Percentiles rank a stretch among this genome's conserved stretches.
Conservation (phyloP, 1,284 basidiomycete genomes). For the Fistulina hepatica region DNA sequence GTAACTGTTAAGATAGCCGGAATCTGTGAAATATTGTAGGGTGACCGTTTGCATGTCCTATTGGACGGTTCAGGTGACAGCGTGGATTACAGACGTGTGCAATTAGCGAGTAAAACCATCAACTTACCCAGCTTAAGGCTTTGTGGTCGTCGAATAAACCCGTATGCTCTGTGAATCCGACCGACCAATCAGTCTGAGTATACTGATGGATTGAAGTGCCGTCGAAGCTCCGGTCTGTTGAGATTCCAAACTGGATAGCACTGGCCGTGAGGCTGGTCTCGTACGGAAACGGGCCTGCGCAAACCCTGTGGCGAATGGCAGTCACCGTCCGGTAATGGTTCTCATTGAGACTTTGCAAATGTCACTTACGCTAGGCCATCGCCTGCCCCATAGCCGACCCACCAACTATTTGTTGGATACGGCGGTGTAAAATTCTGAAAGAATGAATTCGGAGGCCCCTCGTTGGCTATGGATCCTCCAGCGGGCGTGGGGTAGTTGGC, state of each 20-base stretch:
- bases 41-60: conserved; percentile 26
- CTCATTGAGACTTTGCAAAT: background rate
- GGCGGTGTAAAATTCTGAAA: conserved; percentile 25
- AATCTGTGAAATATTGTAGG: conserved; percentile 23
- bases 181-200: conserved; percentile 24
- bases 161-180: conserved; percentile 23
- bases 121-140: conserved; percentile 19
- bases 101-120: conserved; percentile 1
- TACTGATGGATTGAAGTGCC: conserved; percentile 24
- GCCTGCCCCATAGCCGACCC: conserved; percentile 24
- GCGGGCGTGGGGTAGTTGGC: conserved; percentile 21
- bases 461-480: conserved; percentile 21
- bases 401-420: conserved; percentile 27
- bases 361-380: conserved; percentile 19
- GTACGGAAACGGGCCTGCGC: conserved; percentile 25
- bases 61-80: background rate
- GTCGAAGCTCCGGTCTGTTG: conserved; percentile 22
- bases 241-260: conserved; percentile 23
- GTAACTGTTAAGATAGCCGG: conserved; percentile 22
- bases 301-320: conserved; percentile 14
- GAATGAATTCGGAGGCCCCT: conserved; percentile 25
- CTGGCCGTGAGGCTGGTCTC: conserved; percentile 19
- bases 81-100: background rate
- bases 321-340: background rate
- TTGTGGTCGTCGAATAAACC: conserved; percentile 21